Evolutionary conservation across 345 rosid genomes (phyloP).

Genomic region (Combretum micranthum): DNA sequence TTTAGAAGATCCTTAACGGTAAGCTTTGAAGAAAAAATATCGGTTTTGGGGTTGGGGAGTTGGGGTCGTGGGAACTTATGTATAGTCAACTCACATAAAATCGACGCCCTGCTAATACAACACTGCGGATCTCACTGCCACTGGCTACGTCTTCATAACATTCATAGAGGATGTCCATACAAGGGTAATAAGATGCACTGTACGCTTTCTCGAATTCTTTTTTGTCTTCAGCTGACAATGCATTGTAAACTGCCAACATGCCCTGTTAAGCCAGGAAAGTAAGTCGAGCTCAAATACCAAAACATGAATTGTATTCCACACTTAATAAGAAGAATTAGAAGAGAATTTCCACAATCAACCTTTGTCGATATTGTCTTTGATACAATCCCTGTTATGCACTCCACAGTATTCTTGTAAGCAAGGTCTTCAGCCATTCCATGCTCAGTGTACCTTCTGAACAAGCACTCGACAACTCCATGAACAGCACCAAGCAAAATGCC

Average conservation of each 20-base stretch:
- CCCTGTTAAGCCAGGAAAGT: slow-evolving; percentile 38
- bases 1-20: background rate
- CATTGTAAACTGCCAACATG: slow-evolving; percentile 82
- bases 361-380: slow-evolving; percentile 76
- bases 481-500: slow-evolving; percentile 91
- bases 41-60: too few species aligned
- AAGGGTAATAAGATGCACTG: slow-evolving; percentile 72
- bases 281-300: background rate
- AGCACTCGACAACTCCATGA: slow-evolving; percentile 77
- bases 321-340: background rate
- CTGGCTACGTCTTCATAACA: slow-evolving; percentile 86
- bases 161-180: slow-evolving; percentile 84
- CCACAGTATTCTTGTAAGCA: slow-evolving; percentile 88
- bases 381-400: slow-evolving; percentile 76
- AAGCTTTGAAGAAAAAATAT: background rate
- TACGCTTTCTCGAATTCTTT: slow-evolving; percentile 71
- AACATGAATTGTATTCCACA: too few species aligned
- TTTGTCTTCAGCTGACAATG: slow-evolving; percentile 68
- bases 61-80: too few species aligned
- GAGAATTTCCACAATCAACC: slow-evolving; percentile 23
- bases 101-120: slow-evolving; percentile 89
- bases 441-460: slow-evolving; percentile 74
- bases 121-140: slow-evolving; percentile 81
- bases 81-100: slow-evolving; percentile 44
- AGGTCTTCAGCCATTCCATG: slow-evolving; percentile 67